Evolutionary conservation across 108 stramenopile genomes (phyloP), one percentile per base, ranked within the genome.

Genomic region (Cylindrotheca closterium): DNA sequence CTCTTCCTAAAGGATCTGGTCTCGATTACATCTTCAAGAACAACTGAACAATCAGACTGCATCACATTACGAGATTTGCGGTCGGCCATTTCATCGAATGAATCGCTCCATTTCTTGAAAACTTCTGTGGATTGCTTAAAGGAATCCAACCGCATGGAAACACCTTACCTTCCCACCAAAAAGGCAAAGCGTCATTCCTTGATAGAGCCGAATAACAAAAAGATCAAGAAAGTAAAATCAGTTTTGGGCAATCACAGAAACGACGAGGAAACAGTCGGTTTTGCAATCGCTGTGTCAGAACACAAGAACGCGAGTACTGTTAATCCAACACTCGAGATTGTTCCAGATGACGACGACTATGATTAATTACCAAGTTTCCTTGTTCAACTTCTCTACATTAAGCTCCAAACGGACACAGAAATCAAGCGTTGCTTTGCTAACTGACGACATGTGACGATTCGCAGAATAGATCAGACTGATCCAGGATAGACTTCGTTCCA

Each of bases 401-500:
- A 24, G 18, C 23, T 19, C 17, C 18, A 28, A 2, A 3, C 23
- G 27, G 18, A 25, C 24, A 28, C 1, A 17, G n/a, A 54, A 19
- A 18, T 28, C 26, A 27, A 54, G 0, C 3, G 25, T 3, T 18
- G 18, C 27, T 54, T 1, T 24, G 25, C 21, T 22, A 24, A 19
- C 17, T 54, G 24, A 27, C n/a, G 17, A 54, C 53, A 22, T n/a
- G 24, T 22, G n/a, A 54, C 53, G n/a, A n/a, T n/a, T n/a, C n/a
- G n/a, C n/a, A 54, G 23, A 25, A 54, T 54, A 24, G 26, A 24
- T 18, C 18, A 80, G 26, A 75, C 47, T 30, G 65, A 33, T 22
- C 70, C 79, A 17, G 87, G 87, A 47, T 78, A 83, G 24, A 79
- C 70, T 31, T 75, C 56, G 19, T 67, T 70, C 89, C 89, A 96